These are phyloP conservation scores for Dimocarpus longan DNA, from an alignment of 345 rosid genomes.

Conservation along the genomic window DNA sequence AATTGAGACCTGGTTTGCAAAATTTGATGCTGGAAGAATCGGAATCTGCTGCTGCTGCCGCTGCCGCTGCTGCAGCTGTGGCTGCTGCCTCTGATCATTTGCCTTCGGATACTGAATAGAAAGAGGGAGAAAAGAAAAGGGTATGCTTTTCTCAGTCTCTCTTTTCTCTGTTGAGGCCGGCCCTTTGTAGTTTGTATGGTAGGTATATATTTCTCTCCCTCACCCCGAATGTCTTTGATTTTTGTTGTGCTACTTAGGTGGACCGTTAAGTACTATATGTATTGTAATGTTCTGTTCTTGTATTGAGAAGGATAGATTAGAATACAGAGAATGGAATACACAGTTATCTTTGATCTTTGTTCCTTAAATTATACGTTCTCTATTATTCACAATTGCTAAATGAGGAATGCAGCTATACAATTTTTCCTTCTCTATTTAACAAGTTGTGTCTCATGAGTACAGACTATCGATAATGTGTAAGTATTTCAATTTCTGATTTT, in stretches of 20 bases:
- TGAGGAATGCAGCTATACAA: background rate
- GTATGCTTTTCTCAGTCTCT: slow-evolving; percentile 35
- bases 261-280: slow-evolving; percentile 22
- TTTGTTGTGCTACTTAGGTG: slow-evolving; percentile 31
- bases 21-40: slow-evolving; percentile 63
- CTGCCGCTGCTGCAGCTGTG: slow-evolving; percentile 19
- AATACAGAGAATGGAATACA: slow-evolving; percentile 34
- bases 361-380: slow-evolving; percentile 10
- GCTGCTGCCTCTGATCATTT: slow-evolving; percentile 37
- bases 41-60: slow-evolving; percentile 25
- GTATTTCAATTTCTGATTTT: background rate
- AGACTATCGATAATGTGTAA: background rate
- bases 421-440: background rate
- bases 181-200: slow-evolving; percentile 16
- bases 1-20: slow-evolving; percentile 75
- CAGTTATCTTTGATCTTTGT: slow-evolving; percentile 26
- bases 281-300: slow-evolving; percentile 26
- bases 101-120: slow-evolving; percentile 71
- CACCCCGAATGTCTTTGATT: slow-evolving; percentile 5
- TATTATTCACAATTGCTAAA: slow-evolving; percentile 15
- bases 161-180: slow-evolving; percentile 11
- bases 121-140: slow-evolving; percentile 37
- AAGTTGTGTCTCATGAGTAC: background rate
- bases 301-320: slow-evolving; percentile 30
- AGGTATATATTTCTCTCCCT: slow-evolving; percentile 14